Conservation (phyloP, 2,329 filamentous ascomycete genomes). For the Teratosphaeria epicoccoides region DNA sequence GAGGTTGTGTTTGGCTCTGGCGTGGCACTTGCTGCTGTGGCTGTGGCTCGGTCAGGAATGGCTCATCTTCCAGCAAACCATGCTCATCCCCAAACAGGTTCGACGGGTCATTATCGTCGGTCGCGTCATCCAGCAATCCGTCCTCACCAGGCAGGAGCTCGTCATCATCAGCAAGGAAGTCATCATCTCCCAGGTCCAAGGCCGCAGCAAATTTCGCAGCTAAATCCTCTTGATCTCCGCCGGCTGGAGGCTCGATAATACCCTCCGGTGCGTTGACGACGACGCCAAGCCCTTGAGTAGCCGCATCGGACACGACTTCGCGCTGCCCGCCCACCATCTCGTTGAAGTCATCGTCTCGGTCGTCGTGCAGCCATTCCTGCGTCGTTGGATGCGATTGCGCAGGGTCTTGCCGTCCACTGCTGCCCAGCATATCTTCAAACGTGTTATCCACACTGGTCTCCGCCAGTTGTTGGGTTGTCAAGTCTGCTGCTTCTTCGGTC, state of each 20-base stretch:
- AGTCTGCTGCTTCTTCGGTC: slow-evolving; percentile 6
- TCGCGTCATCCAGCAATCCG: slow-evolving; percentile 46
- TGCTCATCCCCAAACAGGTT: slow-evolving; percentile 51
- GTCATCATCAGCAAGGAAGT: slow-evolving; percentile 40
- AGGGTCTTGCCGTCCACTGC: background rate
- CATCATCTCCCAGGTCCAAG: slow-evolving; percentile 38
- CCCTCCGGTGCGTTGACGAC: slow-evolving; percentile 3
- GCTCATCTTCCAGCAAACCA: slow-evolving; percentile 65
- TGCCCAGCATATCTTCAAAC: slow-evolving; percentile 21
- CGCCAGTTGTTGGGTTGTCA: slow-evolving; percentile 11
- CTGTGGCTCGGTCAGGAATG: slow-evolving; percentile 1
- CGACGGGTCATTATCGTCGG: slow-evolving; percentile 55
- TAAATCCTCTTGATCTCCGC: slow-evolving; percentile 48
- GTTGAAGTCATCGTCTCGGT: slow-evolving; percentile 5
- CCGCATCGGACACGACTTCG: background rate
- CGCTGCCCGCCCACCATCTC: slow-evolving; percentile 3
- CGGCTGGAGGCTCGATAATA: slow-evolving; percentile 1
- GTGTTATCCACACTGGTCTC: slow-evolving; percentile 22
- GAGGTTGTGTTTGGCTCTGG: slow-evolving; percentile 1
- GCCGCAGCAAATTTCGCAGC: slow-evolving; percentile 77
- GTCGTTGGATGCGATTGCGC: background rate
- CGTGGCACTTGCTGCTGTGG: slow-evolving; percentile 5
- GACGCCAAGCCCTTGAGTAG: slow-evolving; percentile 3
- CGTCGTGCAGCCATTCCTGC: slow-evolving; percentile 2
- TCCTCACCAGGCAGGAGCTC: slow-evolving; percentile 26